A percentile compares a stretch with the other conserved stretches of the same genome.
phyloP scores from a whole-genome alignment of 2,329 filamentous ascomycete species.

The Colletotrichum horii region DNA sequence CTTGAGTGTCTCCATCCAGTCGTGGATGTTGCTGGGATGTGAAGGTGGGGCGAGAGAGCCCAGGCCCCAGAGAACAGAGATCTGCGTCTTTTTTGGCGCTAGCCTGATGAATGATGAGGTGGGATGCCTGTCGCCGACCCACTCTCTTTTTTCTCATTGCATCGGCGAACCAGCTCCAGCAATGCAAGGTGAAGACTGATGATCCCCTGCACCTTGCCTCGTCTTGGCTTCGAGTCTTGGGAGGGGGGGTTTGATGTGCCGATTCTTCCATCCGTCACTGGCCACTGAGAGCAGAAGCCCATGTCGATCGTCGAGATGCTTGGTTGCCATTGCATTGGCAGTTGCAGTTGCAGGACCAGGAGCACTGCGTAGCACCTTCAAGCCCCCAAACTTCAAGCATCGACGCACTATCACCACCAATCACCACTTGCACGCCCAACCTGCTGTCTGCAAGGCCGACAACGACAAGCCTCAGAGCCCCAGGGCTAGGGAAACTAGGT shows the following conservation, averaged over 20 bases:
- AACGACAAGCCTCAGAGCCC: not conserved
- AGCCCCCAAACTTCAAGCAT: not conserved
- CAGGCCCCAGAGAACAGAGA: slow-evolving; percentile 21
- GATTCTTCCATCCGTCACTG: slow-evolving; percentile 19
- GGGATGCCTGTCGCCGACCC: not conserved
- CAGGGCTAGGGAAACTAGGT: not conserved
- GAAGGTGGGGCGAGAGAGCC: slow-evolving; percentile 2
- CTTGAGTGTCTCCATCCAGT: not conserved
- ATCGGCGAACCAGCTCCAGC: slow-evolving; percentile 2
- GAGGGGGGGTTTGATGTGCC: slow-evolving; percentile 19
- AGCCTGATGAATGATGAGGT: slow-evolving; percentile 12
- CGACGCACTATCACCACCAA: not conserved
- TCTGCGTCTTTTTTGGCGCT: slow-evolving; percentile 21
- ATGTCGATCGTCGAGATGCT: slow-evolving; percentile 18
- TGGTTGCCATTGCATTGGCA: slow-evolving; percentile 13
- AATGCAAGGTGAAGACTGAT: slow-evolving; percentile 13
- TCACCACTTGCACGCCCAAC: not conserved
- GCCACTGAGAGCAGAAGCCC: not conserved
- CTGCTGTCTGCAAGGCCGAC: not conserved
- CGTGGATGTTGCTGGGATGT: not conserved
- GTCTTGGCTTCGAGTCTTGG: slow-evolving; percentile 14
- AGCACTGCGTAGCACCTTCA: not conserved
- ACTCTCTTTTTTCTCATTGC: not conserved
- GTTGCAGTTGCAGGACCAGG: slow-evolving; percentile 13
- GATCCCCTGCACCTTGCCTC: slow-evolving; percentile 15